Evolutionary conservation across 1,139 yeast genomes (phyloP).

Genomic region (Magnusiomyces paraingens): DNA sequence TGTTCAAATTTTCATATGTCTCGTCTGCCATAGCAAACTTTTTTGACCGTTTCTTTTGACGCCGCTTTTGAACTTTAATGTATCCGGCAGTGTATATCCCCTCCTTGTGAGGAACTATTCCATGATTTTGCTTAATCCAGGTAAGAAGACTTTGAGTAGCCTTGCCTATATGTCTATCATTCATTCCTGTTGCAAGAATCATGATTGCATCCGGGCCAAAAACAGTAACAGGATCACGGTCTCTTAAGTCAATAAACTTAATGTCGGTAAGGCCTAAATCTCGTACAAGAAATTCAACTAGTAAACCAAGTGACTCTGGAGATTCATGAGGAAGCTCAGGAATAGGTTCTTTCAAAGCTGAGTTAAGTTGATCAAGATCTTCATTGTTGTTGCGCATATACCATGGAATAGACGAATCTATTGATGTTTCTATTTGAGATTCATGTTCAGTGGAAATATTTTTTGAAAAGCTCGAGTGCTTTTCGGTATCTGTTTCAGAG

Average conservation of each 20-base stretch:
- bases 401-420: slow-evolving; percentile 23
- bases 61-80: slow-evolving; percentile 51
- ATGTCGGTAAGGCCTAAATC: slow-evolving; percentile 64
- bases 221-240: slow-evolving; percentile 43
- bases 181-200: slow-evolving; percentile 70
- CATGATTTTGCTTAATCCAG: slow-evolving; percentile 41
- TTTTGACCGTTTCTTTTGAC: slow-evolving; percentile 54
- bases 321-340: slow-evolving; percentile 46
- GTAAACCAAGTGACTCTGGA: slow-evolving; percentile 44
- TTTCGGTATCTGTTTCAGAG: no score
- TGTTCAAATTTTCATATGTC: slow-evolving; percentile 24
- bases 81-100: slow-evolving; percentile 63
- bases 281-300: slow-evolving; percentile 44
- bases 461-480: neutral
- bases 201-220: slow-evolving; percentile 40
- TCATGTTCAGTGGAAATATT: neutral
- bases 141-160: slow-evolving; percentile 56
- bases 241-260: slow-evolving; percentile 50
- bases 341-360: slow-evolving; percentile 22
- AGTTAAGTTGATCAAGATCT: slow-evolving; percentile 19
- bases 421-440: neutral
- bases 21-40: slow-evolving; percentile 30
- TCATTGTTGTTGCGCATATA: slow-evolving; percentile 22
- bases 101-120: slow-evolving; percentile 50
- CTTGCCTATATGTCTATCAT: slow-evolving; percentile 66